Percentiles rank a stretch among this genome's conserved stretches.
Conservation (phyloP, 2,329 filamentous ascomycete genomes). For the Colletotrichum scovillei region DNA sequence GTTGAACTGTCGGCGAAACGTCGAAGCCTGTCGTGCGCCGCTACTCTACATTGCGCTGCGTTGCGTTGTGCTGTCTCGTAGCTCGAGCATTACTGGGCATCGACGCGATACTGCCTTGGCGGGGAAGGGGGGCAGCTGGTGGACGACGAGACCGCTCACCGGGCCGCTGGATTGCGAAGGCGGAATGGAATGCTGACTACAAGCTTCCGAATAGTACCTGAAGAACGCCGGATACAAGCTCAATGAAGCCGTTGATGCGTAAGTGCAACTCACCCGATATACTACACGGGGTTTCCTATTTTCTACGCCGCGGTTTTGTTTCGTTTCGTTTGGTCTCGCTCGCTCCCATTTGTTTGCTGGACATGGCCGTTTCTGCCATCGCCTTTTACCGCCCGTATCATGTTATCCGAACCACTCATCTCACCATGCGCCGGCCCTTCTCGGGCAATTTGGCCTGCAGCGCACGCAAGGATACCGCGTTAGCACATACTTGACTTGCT, state of each 20-base stretch:
- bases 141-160: background rate
- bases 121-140: constrained; percentile 9
- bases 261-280: constrained; percentile 51
- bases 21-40: constrained; percentile 13
- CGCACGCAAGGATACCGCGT: constrained; percentile 34
- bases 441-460: constrained; percentile 41
- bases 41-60: constrained; percentile 4
- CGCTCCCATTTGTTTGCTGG: background rate
- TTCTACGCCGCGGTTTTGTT: constrained; percentile 7
- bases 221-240: constrained; percentile 62
- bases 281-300: constrained; percentile 35
- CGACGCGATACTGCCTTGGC: constrained; percentile 7
- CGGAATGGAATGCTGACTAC: constrained; percentile 30
- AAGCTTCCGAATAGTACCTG: constrained; percentile 52
- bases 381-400: constrained; percentile 18
- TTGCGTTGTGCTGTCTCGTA: background rate
- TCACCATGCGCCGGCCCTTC: constrained; percentile 37
- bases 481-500: constrained; percentile 17
- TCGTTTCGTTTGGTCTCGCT: constrained; percentile 8
- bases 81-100: constrained; percentile 1
- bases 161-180: background rate
- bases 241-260: constrained; percentile 67
- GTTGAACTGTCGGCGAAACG: constrained; percentile 14
- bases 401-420: constrained; percentile 24
- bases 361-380: background rate